These are phyloP conservation scores for Panaeolus papilionaceus DNA, from an alignment of 768 basidiomycete species.

Conservation along the genomic window DNA sequence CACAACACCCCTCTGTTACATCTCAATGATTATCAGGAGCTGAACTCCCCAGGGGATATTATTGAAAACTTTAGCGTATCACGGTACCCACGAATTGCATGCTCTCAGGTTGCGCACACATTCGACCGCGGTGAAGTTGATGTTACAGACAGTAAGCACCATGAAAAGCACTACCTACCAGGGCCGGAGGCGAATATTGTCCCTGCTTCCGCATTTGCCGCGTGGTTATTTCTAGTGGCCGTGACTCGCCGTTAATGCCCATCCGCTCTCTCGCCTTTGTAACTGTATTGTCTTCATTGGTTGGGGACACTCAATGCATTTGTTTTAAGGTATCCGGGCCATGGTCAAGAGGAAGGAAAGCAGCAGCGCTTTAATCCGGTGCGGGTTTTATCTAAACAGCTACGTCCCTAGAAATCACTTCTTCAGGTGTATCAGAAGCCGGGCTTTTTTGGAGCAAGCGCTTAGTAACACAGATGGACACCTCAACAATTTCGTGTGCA, in stretches of 20 bases:
- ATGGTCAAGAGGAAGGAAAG: not conserved
- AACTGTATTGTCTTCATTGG: not conserved
- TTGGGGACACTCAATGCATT: not conserved
- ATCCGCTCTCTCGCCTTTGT: not conserved
- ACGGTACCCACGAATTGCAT: not conserved
- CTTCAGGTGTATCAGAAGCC: not conserved
- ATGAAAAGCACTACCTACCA: no score
- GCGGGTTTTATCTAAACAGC: not conserved
- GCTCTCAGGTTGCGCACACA: not conserved
- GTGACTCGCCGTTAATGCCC: constrained; percentile 7
- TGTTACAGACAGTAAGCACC: not conserved
- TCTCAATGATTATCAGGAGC: not conserved
- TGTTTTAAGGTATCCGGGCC: not conserved
- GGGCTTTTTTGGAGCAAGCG: not conserved
- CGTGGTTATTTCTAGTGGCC: constrained; percentile 12
- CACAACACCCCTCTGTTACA: not conserved
- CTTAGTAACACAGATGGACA: not conserved
- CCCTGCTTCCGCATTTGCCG: not conserved
- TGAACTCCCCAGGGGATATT: not conserved
- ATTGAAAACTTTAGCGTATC: not conserved
- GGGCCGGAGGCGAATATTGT: constrained; percentile 5
- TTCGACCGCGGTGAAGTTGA: not conserved
- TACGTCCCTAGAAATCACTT: not conserved
- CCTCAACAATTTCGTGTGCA: not conserved
- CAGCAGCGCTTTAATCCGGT: not conserved